These are phyloP conservation scores for Gaultheria prostrata DNA, from an alignment of 148 eudicot species.

Conservation along the genomic window DNA sequence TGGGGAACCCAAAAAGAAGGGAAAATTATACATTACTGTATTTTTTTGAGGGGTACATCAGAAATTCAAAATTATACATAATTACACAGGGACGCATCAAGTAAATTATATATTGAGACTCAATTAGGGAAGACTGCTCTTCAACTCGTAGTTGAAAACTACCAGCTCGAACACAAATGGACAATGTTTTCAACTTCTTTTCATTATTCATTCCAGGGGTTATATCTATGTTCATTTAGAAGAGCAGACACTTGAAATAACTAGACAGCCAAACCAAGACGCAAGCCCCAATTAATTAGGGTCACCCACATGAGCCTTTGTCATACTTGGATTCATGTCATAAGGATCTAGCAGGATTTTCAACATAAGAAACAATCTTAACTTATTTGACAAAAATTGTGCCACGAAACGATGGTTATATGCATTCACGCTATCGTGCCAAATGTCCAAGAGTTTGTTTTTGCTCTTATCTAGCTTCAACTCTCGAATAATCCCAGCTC, in stretches of 20 bases:
- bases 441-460: not conserved
- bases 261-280: not conserved
- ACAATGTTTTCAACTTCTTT: not conserved
- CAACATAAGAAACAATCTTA: not conserved
- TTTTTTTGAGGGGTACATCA: too few relatives aligned
- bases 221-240: not conserved
- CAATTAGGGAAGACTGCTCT: not conserved
- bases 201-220: not conserved
- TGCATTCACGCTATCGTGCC: not conserved
- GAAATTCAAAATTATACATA: not conserved
- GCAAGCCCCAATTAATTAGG: not conserved
- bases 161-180: not conserved
- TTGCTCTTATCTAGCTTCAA: not conserved
- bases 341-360: not conserved
- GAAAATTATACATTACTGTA: not conserved
- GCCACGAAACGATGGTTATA: not conserved
- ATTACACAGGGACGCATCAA: not conserved
- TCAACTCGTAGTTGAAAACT: not conserved
- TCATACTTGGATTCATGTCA: not conserved
- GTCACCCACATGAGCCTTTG: not conserved
- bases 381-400: not conserved
- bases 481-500: not conserved
- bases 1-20: not conserved
- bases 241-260: not conserved
- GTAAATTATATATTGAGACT: not conserved